These are phyloP conservation scores for Fistulinella cinereoalba DNA, from an alignment of 1,284 basidiomycete genomes.

Conservation along the genomic window DNA sequence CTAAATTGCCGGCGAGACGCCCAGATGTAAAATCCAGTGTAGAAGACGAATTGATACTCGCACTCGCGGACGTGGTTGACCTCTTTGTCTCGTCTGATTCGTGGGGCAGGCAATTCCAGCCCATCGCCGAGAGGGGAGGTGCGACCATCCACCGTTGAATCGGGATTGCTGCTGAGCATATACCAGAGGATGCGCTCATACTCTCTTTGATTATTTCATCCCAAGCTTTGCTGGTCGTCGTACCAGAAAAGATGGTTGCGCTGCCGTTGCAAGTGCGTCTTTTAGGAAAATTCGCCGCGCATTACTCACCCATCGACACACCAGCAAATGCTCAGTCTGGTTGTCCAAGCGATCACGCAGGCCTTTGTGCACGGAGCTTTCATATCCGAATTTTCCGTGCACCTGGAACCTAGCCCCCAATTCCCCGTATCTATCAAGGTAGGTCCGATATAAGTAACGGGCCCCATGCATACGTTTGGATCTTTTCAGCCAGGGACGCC, in stretches of 20 bases:
- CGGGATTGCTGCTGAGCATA: slow-evolving; percentile 9
- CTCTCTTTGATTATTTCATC: slow-evolving; percentile 50
- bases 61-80: slow-evolving; percentile 70
- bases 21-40: slow-evolving; percentile 39
- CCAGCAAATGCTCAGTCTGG: slow-evolving; percentile 40
- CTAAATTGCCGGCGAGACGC: slow-evolving; percentile 14
- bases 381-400: slow-evolving; percentile 39
- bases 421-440: slow-evolving; percentile 38
- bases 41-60: slow-evolving; percentile 64
- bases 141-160: slow-evolving; percentile 19
- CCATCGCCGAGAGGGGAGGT: slow-evolving; percentile 40
- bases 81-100: slow-evolving; percentile 43
- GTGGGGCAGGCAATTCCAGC: slow-evolving; percentile 68
- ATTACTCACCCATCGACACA: slow-evolving; percentile 9
- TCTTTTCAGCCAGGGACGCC: slow-evolving; percentile 22
- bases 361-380: slow-evolving; percentile 53
- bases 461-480: not conserved
- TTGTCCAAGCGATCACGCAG: slow-evolving; percentile 49
- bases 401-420: slow-evolving; percentile 25
- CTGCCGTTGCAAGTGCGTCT: slow-evolving; percentile 52
- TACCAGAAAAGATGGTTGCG: slow-evolving; percentile 50
- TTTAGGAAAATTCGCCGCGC: not conserved
- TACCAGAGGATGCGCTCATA: slow-evolving; percentile 33
- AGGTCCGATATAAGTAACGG: slow-evolving; percentile 10
- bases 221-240: slow-evolving; percentile 54